Evolutionary conservation across 1,139 yeast species (phyloP), one percentile per base, ranked within the genome.

Genomic region (Yamadazyma jaroonii): DNA sequence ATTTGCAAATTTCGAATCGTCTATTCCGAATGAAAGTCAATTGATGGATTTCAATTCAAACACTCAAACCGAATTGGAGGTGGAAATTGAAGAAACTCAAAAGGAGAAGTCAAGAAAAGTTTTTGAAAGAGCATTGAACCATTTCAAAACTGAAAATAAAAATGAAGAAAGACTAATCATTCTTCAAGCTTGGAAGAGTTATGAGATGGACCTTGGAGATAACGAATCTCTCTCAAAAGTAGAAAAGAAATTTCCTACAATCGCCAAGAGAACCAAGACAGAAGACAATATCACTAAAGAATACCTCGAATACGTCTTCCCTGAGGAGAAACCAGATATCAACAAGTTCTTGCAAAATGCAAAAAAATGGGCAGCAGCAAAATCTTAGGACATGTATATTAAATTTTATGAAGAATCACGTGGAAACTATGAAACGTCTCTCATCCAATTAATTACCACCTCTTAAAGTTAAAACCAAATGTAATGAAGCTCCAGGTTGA

Each of bases 381-480:
- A 29, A 31, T 25, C 38, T 12, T 20, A 15, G 9, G 9, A 28
- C 15, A 17, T 31, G 33, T 36, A 31, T 36, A 31, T 26, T 27
- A 25, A n/a, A 21, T 40, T 32, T 32, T 33, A 30, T 15, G 9
- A 25, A 24, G 17, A 17, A 6, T 12, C 20, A 17, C 20, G 4
- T 6, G 20, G 20, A 17, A 17, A 6, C 6, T 4, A 17, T 17
- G 20, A 4, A 17, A 17, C 20, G 6, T 17, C 12, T 10, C 11
- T 31, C 15, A 14, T 12, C 14, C n/a, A 31, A 14, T 26, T 15
- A 31, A 14, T 26, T 22, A 27, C 97, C 97, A 1, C 97, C 97
- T 62, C 97, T 79, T 38, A 90, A 76, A 1, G 97, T 89, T 53
- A 90, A 69, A 13, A 90, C 97, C 57, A 90, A 72, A 62, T 90